A percentile compares a stretch with the other conserved stretches of the same genome.
These are phyloP conservation scores for Phytophthora pini DNA, from an alignment of 352 stramenopile genomes.

Conservation along the genomic window DNA sequence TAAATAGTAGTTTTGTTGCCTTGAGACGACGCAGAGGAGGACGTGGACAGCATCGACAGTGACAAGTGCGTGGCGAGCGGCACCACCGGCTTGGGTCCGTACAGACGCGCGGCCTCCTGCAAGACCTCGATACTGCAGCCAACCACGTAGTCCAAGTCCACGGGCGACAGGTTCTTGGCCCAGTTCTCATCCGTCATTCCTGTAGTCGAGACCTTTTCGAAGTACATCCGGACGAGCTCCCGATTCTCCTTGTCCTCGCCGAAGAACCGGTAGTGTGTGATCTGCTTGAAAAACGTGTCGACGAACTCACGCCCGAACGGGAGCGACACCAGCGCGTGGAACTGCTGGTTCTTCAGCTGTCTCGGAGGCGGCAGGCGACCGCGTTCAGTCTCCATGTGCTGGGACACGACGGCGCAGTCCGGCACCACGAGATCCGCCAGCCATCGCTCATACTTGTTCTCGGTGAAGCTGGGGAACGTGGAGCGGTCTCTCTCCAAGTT, in stretches of 20 bases:
- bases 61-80: constrained; percentile 42
- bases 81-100: constrained; percentile 55
- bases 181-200: constrained; percentile 72
- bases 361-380: constrained; percentile 53
- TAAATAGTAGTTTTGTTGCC: constrained; percentile 68
- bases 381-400: constrained; percentile 58
- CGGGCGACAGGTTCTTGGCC: constrained; percentile 42
- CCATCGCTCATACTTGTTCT: constrained; percentile 82
- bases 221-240: constrained; percentile 78
- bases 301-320: constrained; percentile 72
- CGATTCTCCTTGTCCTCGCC: constrained; percentile 79
- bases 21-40: constrained; percentile 47
- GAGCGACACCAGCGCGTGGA: constrained; percentile 72
- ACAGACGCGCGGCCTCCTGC: constrained; percentile 77
- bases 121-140: constrained; percentile 74
- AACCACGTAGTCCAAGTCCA: constrained; percentile 63
- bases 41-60: constrained; percentile 44
- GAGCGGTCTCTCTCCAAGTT: constrained; percentile 59
- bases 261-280: constrained; percentile 69
- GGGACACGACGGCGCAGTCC: constrained; percentile 56
- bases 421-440: constrained; percentile 61
- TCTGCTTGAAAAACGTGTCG: constrained; percentile 75
- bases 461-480: constrained; percentile 64
- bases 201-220: constrained; percentile 81
- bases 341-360: constrained; percentile 77